Conservation (phyloP, 2,329 filamentous ascomycete species). For the Ceratocystis papillata region DNA sequence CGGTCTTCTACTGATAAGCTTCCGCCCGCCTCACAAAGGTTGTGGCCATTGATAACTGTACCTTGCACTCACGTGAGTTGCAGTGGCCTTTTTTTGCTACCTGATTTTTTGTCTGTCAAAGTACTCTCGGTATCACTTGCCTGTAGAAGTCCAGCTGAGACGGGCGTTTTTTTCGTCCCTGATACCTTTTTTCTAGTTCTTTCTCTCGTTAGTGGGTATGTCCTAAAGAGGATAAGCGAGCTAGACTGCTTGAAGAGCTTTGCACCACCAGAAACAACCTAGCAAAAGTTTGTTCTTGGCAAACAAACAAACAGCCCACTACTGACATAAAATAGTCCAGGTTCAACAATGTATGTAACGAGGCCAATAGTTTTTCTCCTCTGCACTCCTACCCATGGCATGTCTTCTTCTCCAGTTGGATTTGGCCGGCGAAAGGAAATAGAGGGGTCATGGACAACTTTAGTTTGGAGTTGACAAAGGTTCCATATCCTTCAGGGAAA, state of each 20-base stretch:
- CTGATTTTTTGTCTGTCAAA: background rate
- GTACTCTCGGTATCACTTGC: background rate
- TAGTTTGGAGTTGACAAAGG: background rate
- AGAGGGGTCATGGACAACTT: background rate
- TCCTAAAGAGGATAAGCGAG: slow-evolving; percentile 7
- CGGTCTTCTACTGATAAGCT: too few species aligned
- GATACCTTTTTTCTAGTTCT: background rate
- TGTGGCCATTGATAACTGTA: too few species aligned
- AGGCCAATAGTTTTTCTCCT: too few species aligned
- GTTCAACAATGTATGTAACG: background rate
- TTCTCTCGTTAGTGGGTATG: background rate
- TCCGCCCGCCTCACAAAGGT: too few species aligned
- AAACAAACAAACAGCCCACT: background rate
- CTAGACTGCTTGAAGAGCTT: background rate
- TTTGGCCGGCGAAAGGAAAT: too few species aligned
- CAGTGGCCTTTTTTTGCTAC: background rate
- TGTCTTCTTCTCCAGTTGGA: too few species aligned
- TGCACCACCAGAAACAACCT: background rate
- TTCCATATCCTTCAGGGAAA: background rate
- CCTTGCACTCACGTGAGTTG: background rate
- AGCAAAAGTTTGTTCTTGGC: background rate
- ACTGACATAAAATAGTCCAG: background rate
- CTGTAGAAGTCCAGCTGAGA: background rate
- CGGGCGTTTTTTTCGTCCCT: background rate
- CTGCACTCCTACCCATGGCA: too few species aligned